phyloP scores from a whole-genome alignment of 2,329 filamentous ascomycete genomes.

The Pestalotiopsis sp. region DNA sequence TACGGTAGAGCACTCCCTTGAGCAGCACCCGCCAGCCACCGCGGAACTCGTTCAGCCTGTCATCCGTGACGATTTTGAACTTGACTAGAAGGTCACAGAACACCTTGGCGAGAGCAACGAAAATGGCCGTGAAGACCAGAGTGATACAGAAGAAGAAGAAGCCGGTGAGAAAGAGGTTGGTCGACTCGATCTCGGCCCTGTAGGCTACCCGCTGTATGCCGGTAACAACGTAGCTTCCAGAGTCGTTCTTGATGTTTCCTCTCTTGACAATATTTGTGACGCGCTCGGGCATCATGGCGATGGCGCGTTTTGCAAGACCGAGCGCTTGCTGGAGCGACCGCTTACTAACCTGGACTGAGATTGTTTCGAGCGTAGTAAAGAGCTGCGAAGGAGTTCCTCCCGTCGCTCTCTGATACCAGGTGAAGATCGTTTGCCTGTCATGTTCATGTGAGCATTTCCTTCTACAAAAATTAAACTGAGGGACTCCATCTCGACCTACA shows the following conservation, averaged over 20 bases:
- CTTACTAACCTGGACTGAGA: conserved; percentile 84
- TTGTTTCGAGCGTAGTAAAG: conserved; percentile 71
- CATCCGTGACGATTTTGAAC: conserved; percentile 75
- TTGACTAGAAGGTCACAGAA: conserved; percentile 76
- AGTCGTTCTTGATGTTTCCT: conserved; percentile 53
- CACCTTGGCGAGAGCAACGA: conserved; percentile 79
- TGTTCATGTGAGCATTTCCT: not conserved
- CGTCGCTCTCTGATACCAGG: conserved; percentile 94
- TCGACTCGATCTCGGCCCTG: conserved; percentile 79
- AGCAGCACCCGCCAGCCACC: conserved; percentile 92
- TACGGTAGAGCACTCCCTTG: conserved; percentile 90
- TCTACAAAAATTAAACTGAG: not conserved
- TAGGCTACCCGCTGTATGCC: conserved; percentile 92
- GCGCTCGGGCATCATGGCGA: conserved; percentile 50
- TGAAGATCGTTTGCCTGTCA: conserved; percentile 71
- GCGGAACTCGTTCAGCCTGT: conserved; percentile 91
- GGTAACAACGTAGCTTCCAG: conserved; percentile 65
- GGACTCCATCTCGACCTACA: conserved; percentile 16
- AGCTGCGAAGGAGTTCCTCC: conserved; percentile 82
- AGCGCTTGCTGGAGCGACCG: conserved; percentile 42
- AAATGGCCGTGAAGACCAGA: conserved; percentile 72
- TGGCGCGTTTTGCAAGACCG: conserved; percentile 56
- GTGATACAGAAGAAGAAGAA: conserved; percentile 88
- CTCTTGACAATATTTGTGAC: conserved; percentile 52
- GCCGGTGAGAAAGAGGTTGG: conserved; percentile 92